Conservation (phyloP, 2,329 filamentous ascomycete species). For the Pseudogymnoascus sp. region DNA sequence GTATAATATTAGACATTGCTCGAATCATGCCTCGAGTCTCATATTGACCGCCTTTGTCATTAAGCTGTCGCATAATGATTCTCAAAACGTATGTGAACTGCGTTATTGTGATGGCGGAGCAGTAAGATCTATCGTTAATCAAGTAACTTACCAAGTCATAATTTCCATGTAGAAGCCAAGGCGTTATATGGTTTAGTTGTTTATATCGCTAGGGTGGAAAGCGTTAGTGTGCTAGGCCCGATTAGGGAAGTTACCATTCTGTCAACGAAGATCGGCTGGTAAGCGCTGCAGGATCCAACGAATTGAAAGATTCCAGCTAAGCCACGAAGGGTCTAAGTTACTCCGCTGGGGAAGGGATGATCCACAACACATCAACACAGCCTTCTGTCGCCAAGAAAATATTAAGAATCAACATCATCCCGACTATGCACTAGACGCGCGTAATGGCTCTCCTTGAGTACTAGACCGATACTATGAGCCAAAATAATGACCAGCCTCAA, state of each 20-base stretch:
- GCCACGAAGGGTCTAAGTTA: not conserved
- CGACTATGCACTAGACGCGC: not conserved
- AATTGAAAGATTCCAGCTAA: not conserved
- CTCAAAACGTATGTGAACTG: not conserved
- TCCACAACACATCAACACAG: not conserved
- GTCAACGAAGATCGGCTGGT: not conserved
- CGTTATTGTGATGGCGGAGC: not conserved
- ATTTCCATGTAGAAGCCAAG: not conserved
- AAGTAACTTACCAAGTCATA: not conserved
- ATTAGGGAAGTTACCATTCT: constrained; percentile 5
- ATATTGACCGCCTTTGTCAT: not conserved
- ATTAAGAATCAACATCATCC: not conserved
- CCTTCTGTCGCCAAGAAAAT: not conserved
- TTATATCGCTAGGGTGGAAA: not conserved
- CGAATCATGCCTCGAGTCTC: not conserved
- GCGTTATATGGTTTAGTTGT: not conserved
- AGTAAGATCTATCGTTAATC: not conserved
- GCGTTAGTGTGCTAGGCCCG: not conserved
- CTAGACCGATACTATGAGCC: not conserved
- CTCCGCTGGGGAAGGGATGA: not conserved
- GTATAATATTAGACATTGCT: not conserved
- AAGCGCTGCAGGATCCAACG: not conserved
- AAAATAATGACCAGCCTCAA: not conserved
- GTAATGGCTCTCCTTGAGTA: not conserved
- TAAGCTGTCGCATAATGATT: not conserved